Evolutionary conservation across 768 basidiomycete species (phyloP), one percentile per base, ranked within the genome.

Genomic region (Kwoniella europaea): DNA sequence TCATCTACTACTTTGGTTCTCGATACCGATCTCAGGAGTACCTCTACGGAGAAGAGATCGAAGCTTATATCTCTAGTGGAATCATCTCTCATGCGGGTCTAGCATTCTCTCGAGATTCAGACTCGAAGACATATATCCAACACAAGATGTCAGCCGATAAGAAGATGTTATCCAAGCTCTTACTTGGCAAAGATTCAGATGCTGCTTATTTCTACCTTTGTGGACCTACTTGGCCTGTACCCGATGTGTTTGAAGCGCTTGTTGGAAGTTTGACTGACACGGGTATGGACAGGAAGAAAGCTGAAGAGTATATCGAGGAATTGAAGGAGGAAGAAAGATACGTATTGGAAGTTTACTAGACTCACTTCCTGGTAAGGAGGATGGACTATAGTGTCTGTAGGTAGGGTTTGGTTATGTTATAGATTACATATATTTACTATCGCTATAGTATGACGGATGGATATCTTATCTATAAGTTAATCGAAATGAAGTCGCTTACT

Each of bases 141-240:
- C 92, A 98, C 87, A 95, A 92, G 88, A 98, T 98, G 94, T 86
- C 89, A 52, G 90, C 96, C 80, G 94, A 99, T 82, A 91, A 91
- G 18, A 88, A 89, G 76, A 86, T 86, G 41, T 88, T 99, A 27
- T 90, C 90, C 56, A 85, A 88, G 72, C 90, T 92, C 88, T 85
- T 98, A 66, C 59, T 65, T 86, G 90, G 76, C 86, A 89, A 67
- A 55, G 84, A 76, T 18, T 60, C 67, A 24, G 74, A 81, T 54
- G 77, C 79, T 27, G 82, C 83, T 15, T 88, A 90, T 71, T 99
- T 99, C 86, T 98, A 98, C 84, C 87, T 99, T 56, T 98, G 97
- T 82, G 96, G 96, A 29, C 97, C 96, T 46, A 98, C 96, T 29
- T 97, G 95, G 96, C 97, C 97, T n/a, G 96, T 98, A 22, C 94